Evolutionary conservation across 2,329 filamentous ascomycete genomes (phyloP), one percentile per base, ranked within the genome.

Genomic region (Neofusicoccum kwambonambiense): DNA sequence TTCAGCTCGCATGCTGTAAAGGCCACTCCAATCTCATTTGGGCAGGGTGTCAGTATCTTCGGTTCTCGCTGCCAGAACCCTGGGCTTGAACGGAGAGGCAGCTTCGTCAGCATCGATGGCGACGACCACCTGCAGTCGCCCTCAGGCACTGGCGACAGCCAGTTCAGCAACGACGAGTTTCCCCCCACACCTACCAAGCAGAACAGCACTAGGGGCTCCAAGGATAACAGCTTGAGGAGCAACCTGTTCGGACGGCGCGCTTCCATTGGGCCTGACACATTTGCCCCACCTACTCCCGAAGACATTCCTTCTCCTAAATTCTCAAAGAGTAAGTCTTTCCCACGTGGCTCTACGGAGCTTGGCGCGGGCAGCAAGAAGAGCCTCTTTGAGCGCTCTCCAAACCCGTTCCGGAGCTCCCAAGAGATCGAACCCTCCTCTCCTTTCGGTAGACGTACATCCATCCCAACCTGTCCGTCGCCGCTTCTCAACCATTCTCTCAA

Each of bases 151-250:
- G 74, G 80, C 37, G 86, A 88, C 65, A 84, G 82, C 68, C 86
- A 89, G 70, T 77, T 80, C 4, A 82, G 84, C 62, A 81, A 79
- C 17, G 91, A 93, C 44, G 93, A 97, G 57, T 82, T 94, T 65
- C 93, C 94, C n/a, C 93, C 94, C 0, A 99, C 95, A 1, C 95
- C 95, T 0, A 98, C 95, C 0, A 98, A 97, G 77, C 87, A 87
- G 69, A 77, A 75, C 42, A 71, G 79, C 77, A 73, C 74, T 62
- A 75, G 80, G 62, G 78, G 78, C 49, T 82, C 80, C 27, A 83
- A 82, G 72, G 79, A 82, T 66, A 83, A 81, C 74, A 83, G 81
- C 70, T 68, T 84, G 66, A 75, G 81, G 63, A 82, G 82, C 70
- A 82, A 79, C 69, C 76, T 83, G 12, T 83, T 84, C 67, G 79